Base-by-base conservation (phyloP, 345 rosid species). In the Gossypium arboreum region DNA sequence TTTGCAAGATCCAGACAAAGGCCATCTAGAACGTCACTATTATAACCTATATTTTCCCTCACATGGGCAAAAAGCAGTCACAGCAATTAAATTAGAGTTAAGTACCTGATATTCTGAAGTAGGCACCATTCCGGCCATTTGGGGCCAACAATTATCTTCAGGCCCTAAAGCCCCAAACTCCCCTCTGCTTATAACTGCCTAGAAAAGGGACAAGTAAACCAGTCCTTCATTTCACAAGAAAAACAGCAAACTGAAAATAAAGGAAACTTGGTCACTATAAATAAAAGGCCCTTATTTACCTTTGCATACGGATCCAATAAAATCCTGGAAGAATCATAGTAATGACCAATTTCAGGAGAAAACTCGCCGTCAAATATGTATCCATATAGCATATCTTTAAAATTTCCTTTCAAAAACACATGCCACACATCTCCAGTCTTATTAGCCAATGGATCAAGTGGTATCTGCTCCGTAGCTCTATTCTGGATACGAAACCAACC, bases 271-370 rank as follows among this genome's bases (percentile, higher is more conserved):
- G 63, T 29, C 43, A 51, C 50, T 27, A 51, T 27, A 52, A 65
- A 65, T 70, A 27, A 70, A 69, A 27, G 60, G 60, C 25, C 59
- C 47, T 10, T 17, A 10, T 16, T 70, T 29, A 94, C 98, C 86
- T 92, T 94, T 59, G 92, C 97, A 66, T 92, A 94, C 68, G 98
- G 98, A 86, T 94, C 98, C 90, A 92, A 77, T 10, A 94, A 75
- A 34, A 91, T 84, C 71, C 12, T 80, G 60, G 97, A 85, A 69
- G 85, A 72, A 72, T 91, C 89, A 74, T 59, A 91, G 64, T 72
- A 90, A 47, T 91, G 93, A 48, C 98, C 97, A 78, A 83, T 86
- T 77, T 86, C 83, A 15, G 91, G 92, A 81, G 91, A 83, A 81
- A 81, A 88, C 78, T 81, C 80, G 22, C 97, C 98, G 66, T 89